Evolutionary conservation across 768 basidiomycete species (phyloP).

Genomic region (Mrakia gelida): DNA sequence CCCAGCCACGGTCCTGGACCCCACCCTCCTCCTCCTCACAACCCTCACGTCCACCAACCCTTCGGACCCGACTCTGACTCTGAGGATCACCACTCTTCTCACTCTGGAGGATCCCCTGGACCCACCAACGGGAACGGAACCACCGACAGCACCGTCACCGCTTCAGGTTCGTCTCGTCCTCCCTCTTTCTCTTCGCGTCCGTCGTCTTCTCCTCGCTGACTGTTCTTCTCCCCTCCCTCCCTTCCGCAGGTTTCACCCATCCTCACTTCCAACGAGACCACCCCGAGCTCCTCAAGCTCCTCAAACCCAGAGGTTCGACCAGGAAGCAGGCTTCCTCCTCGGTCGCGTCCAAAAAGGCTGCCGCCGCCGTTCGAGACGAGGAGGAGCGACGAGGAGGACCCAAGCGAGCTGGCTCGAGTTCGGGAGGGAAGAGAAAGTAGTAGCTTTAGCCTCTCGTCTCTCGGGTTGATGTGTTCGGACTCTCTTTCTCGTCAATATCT

Average conservation of each 20-base stretch:
- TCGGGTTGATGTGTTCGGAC: background rate
- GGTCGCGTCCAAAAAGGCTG: background rate
- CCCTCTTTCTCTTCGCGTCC: background rate
- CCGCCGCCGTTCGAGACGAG: slow-evolving; percentile 5
- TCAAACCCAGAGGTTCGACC: slow-evolving; percentile 5
- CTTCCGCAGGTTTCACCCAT: slow-evolving; percentile 16
- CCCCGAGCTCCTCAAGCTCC: slow-evolving; percentile 22
- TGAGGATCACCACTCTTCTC: slow-evolving; percentile 8
- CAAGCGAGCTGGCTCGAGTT: no score
- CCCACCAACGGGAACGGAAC: background rate
- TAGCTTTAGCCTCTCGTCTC: background rate
- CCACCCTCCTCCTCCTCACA: background rate
- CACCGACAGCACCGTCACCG: slow-evolving; percentile 8
- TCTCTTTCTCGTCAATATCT: no score
- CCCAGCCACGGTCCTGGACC: background rate
- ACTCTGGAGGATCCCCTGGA: slow-evolving; percentile 14
- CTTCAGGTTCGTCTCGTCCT: slow-evolving; percentile 10
- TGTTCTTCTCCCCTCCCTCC: background rate
- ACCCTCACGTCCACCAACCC: background rate
- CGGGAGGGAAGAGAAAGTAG: background rate
- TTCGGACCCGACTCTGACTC: slow-evolving; percentile 20
- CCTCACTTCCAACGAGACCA: slow-evolving; percentile 23
- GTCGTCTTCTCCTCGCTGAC: background rate
- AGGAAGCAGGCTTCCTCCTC: background rate
- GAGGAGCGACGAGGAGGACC: background rate